Base-by-base conservation (phyloP, 352 stramenopile genomes). In the Globisporangium rhizosaccharum region DNA sequence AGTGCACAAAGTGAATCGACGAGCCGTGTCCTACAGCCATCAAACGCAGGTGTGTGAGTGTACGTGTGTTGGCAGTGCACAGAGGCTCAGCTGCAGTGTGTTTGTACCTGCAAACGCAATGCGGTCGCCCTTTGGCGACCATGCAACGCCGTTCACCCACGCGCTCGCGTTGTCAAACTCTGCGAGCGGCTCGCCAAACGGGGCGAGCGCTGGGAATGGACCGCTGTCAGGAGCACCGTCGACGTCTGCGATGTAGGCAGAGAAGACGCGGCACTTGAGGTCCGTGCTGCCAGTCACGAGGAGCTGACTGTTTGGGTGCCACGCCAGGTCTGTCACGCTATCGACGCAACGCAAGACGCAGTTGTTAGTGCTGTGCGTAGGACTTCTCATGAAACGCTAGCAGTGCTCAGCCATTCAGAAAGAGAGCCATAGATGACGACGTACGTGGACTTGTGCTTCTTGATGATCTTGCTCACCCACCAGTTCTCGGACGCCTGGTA, bases 381-480 rank as follows among this genome's bases (percentile, higher is more conserved):
- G 28, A 26, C 15, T 37, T 2, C 15, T 20, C 10, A 17, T 12
- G 5, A 28, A 41, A 53, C 26, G n/a, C 20, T 9, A 25, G 3
- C 11, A 20, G 28, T 18, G 20, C 48, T 53, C 15, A 33, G n/a
- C 23, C n/a, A 33, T 8, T 5, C 6, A 26, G 14, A 45, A 42
- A 36, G 12, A 48, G 23, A 53, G 39, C 61, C 33, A 55, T 15
- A 61, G 30, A 25, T 4, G 14, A 23, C 7, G 18, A 96, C 73
- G 57, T 92, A 94, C 85, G 93, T 97, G 41, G 87, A 97, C 78
- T 98, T 98, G 80, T 98, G 90, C 66, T 97, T 97, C 72, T 98
- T 98, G 73, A 98, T 97, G 68, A 97, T 96, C 78, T 98, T 98
- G 62, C 79, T 92, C 56, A 98, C 84, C 91, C 94, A 98, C 93